These are phyloP conservation scores for Suillus discolor DNA, from an alignment of 768 basidiomycete species.

Conservation along the genomic window DNA sequence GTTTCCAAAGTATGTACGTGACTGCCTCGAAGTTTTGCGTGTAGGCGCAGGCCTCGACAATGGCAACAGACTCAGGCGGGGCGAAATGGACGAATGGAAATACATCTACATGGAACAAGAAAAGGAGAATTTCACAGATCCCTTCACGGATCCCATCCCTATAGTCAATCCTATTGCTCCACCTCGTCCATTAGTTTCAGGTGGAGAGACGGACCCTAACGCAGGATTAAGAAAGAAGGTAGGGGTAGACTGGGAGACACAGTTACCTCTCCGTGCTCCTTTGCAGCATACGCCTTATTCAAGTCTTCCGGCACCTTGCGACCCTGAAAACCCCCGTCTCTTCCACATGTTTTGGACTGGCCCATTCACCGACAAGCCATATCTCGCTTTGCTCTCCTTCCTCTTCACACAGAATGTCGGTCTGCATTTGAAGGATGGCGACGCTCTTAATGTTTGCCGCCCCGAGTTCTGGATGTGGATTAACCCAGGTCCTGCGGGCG, in stretches of 20 bases:
- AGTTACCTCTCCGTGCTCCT: constrained; percentile 48
- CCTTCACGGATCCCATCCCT: constrained; percentile 33
- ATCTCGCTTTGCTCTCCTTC: constrained; percentile 92
- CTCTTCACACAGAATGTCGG: constrained; percentile 95
- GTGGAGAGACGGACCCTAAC: constrained; percentile 47
- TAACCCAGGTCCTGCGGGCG: constrained; percentile 95
- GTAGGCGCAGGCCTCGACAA: constrained; percentile 89
- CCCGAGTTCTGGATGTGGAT: constrained; percentile 99
- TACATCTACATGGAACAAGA: constrained; percentile 81
- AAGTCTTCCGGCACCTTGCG: constrained; percentile 66
- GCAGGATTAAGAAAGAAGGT: constrained; percentile 59
- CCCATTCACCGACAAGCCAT: constrained; percentile 98
- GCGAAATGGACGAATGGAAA: constrained; percentile 80
- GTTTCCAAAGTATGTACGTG: constrained; percentile 81
- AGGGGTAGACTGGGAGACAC: constrained; percentile 62
- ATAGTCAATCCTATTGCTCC: constrained; percentile 17
- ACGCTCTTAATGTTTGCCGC: constrained; percentile 57
- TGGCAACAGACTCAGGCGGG: constrained; percentile 71
- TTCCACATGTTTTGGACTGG: constrained; percentile 99
- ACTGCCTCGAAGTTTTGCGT: constrained; percentile 94
- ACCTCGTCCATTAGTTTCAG: constrained; percentile 32
- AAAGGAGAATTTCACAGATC: constrained; percentile 41
- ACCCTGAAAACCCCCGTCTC: constrained; percentile 80
- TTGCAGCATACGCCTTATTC: constrained; percentile 58
- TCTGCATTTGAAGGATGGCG: constrained; percentile 63